phyloP scores from a whole-genome alignment of 179 eudicot species.

The Heliamphora pulchella region DNA sequence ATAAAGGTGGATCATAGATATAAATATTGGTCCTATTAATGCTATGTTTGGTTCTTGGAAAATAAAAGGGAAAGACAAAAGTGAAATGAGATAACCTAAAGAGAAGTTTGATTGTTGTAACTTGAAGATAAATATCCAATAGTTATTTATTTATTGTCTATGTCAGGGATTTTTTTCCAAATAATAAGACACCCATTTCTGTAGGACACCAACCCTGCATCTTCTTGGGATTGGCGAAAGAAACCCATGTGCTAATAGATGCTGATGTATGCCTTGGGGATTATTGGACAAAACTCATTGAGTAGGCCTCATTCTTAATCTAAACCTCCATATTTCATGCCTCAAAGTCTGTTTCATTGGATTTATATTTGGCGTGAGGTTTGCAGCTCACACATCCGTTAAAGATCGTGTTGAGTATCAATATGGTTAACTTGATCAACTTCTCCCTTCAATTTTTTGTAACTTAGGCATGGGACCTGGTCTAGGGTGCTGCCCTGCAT shows the following conservation, averaged over 20 bases:
- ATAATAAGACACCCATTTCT: neutral
- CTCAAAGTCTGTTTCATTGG: neutral
- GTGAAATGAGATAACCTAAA: too few species aligned
- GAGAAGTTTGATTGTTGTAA: neutral
- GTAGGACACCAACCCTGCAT: neutral
- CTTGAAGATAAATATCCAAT: neutral
- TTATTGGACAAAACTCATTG: neutral
- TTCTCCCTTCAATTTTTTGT: neutral
- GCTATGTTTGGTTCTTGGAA: neutral
- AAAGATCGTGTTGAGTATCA: neutral
- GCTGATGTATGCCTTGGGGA: neutral
- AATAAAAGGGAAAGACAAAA: neutral
- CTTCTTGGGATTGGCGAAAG: neutral
- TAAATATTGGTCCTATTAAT: neutral
- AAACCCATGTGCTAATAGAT: neutral
- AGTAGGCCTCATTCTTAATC: neutral
- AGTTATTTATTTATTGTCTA: neutral
- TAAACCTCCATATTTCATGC: neutral
- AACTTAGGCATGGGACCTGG: neutral
- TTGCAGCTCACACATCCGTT: neutral
- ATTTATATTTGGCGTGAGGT: neutral
- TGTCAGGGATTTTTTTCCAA: too few species aligned
- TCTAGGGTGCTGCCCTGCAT: neutral
- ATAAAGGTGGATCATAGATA: neutral
- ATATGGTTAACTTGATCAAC: neutral